Evolutionary conservation across 2,329 filamentous ascomycete genomes (phyloP).

Genomic region (Colletotrichum agaves): DNA sequence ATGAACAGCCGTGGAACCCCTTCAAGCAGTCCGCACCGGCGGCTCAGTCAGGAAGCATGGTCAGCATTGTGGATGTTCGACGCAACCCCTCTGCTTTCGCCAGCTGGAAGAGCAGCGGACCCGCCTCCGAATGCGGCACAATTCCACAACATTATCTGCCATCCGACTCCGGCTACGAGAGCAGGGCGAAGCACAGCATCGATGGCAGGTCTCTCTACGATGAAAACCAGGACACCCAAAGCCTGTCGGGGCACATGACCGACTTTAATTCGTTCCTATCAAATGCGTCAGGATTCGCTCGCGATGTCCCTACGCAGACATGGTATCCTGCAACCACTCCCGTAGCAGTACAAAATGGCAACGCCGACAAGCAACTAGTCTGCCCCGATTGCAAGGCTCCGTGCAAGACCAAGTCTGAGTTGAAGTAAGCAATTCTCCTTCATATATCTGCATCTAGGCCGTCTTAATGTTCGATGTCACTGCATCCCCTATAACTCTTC

Average conservation of each 20-base stretch:
- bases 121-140: constrained; percentile 53
- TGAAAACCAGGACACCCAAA: constrained; percentile 54
- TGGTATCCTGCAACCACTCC: constrained; percentile 5
- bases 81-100: constrained; percentile 45
- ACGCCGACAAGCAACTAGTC: constrained; percentile 38
- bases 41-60: constrained; percentile 45
- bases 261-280: constrained; percentile 42
- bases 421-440: constrained; percentile 57
- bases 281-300: background rate
- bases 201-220: constrained; percentile 56
- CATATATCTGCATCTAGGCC: background rate
- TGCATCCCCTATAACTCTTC: no score
- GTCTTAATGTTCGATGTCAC: background rate
- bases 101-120: constrained; percentile 45
- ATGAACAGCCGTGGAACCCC: constrained; percentile 58
- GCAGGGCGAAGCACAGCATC: constrained; percentile 54
- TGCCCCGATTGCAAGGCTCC: constrained; percentile 54
- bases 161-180: constrained; percentile 61
- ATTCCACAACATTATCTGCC: constrained; percentile 44
- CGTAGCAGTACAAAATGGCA: constrained; percentile 19
- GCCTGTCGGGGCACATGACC: constrained; percentile 48
- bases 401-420: constrained; percentile 64
- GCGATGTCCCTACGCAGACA: background rate
- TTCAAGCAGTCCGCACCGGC: constrained; percentile 44
- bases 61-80: constrained; percentile 42